phyloP scores from a whole-genome alignment of 306 rosid species.

The Carpinus viminea region DNA sequence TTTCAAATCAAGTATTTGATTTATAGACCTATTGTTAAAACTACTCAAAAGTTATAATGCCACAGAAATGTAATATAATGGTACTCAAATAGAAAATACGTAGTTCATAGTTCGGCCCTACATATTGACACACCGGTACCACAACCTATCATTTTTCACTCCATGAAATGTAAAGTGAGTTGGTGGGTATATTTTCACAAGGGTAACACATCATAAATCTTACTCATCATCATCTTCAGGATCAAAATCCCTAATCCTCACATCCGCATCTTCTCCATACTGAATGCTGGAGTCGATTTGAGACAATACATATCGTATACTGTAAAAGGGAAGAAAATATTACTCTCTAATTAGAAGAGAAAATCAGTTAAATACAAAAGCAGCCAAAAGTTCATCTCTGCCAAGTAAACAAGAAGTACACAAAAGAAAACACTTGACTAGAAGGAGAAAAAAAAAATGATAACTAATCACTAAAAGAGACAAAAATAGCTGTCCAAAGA shows the following conservation, averaged over 20 bases:
- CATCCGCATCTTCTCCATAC: conserved; percentile 79
- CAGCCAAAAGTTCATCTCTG: background rate
- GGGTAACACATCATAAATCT: conserved; percentile 1
- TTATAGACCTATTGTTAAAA: too few species aligned
- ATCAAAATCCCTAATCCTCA: conserved; percentile 69
- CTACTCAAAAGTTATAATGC: too few species aligned
- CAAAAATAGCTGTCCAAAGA: too few species aligned
- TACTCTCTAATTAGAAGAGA: too few species aligned
- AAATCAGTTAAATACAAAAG: background rate
- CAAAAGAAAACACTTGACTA: too few species aligned
- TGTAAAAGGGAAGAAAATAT: conserved; percentile 38
- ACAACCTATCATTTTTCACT: background rate
- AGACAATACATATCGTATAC: conserved; percentile 53
- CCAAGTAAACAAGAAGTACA: background rate
- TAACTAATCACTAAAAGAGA: too few species aligned
- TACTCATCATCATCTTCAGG: conserved; percentile 59
- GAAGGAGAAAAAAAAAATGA: too few species aligned
- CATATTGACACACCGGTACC: background rate
- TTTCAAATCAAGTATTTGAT: too few species aligned
- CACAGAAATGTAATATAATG: too few species aligned
- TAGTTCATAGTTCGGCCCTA: background rate
- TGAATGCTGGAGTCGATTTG: conserved; percentile 67
- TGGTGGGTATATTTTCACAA: background rate
- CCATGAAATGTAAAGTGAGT: background rate
- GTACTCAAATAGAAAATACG: background rate